Evolutionary conservation across 179 eudicot species (phyloP).

Genomic region (Spergularia azorica): DNA sequence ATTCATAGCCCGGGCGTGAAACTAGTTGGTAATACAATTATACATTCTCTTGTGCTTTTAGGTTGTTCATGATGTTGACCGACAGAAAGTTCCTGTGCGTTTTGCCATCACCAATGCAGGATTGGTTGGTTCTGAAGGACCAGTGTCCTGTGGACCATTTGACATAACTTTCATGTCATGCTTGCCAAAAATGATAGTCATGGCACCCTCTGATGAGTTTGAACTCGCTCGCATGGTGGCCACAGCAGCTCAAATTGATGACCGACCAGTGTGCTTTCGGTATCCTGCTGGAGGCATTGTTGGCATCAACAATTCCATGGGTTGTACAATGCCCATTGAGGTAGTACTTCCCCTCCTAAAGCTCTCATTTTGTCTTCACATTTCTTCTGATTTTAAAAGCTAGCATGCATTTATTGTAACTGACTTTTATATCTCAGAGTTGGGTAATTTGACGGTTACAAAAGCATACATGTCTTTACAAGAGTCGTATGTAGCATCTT

Average conservation of each 20-base stretch:
- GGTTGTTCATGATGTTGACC: constrained; percentile 90
- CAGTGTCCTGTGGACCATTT: constrained; percentile 72
- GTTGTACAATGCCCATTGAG: constrained; percentile 61
- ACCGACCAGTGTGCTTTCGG: constrained; percentile 83
- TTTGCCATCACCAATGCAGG: constrained; percentile 86
- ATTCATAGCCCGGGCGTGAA: no score
- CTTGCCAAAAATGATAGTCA: constrained; percentile 92
- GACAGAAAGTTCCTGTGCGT: constrained; percentile 81
- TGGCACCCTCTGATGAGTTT: constrained; percentile 95
- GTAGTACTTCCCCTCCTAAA: constrained; percentile 31
- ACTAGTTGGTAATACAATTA: neutral
- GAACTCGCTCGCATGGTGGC: constrained; percentile 87
- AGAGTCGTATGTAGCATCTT: neutral
- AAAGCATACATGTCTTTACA: neutral
- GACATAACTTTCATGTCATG: constrained; percentile 91
- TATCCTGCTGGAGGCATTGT: constrained; percentile 75
- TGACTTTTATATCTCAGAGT: neutral
- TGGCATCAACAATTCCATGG: constrained; percentile 32
- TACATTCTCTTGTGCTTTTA: constrained; percentile 23
- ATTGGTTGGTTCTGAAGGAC: constrained; percentile 77
- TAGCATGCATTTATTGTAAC: neutral
- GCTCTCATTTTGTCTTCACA: neutral
- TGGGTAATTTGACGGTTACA: neutral
- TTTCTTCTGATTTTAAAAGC: neutral
- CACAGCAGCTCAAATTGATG: constrained; percentile 68